Percentiles rank a stretch among this genome's conserved stretches.
These are phyloP conservation scores for Phytophthora uliginosa DNA, from an alignment of 352 stramenopile species.

Conservation along the genomic window DNA sequence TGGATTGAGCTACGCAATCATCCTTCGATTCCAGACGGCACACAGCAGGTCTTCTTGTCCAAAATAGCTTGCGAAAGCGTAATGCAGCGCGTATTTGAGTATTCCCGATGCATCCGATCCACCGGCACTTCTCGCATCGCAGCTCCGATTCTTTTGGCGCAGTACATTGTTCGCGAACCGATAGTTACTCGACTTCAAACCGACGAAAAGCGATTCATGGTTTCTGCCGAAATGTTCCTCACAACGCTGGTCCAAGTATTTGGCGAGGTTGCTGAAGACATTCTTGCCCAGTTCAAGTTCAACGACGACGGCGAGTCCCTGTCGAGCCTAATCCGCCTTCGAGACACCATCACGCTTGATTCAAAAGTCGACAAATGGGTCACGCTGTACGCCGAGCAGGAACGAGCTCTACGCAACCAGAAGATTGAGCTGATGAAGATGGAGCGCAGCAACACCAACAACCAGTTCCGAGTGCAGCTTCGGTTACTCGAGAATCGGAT, in stretches of 20 bases:
- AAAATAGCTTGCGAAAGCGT: conserved; percentile 53
- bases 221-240: conserved; percentile 58
- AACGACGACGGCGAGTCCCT: conserved; percentile 86
- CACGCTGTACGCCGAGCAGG: conserved; percentile 53
- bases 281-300: conserved; percentile 85
- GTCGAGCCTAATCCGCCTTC: conserved; percentile 69
- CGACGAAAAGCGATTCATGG: conserved; percentile 31
- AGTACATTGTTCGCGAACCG: conserved; percentile 49
- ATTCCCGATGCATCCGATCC: conserved; percentile 14
- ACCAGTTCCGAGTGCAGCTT: conserved; percentile 66
- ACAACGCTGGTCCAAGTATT: conserved; percentile 57
- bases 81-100: conserved; percentile 54
- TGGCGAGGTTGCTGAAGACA: conserved; percentile 69
- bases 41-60: conserved; percentile 60
- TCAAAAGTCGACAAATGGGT: conserved; percentile 61
- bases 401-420: conserved; percentile 59
- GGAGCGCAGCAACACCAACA: conserved; percentile 57
- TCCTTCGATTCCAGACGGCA: conserved; percentile 64
- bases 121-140: conserved; percentile 16
- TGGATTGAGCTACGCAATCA: conserved; percentile 50
- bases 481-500: conserved; percentile 72
- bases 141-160: conserved; percentile 41
- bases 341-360: conserved; percentile 76
- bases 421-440: conserved; percentile 74
- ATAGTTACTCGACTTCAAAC: conserved; percentile 17